These are phyloP conservation scores for Claviceps cyperi DNA, from an alignment of 2,329 filamentous ascomycete species.

Conservation along the genomic window DNA sequence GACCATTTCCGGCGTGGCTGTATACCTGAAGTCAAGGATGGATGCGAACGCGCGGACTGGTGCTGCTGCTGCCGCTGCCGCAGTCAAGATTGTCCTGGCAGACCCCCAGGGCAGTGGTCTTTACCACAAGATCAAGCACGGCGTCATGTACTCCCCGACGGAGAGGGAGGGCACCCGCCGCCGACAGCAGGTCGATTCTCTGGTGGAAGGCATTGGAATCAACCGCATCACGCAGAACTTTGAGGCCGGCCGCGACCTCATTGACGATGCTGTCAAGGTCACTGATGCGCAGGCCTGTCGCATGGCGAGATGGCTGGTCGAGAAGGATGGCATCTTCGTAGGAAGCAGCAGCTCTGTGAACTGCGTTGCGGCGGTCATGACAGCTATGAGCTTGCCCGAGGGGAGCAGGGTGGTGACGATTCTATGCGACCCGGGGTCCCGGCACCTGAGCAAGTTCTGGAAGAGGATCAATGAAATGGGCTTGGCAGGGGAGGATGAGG, in stretches of 20 bases:
- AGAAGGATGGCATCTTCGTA: slow-evolving; percentile 87
- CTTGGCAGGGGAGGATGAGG: slow-evolving; percentile 40
- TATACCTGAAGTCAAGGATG: slow-evolving; percentile 58
- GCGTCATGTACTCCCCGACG: slow-evolving; percentile 85
- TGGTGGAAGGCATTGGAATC: slow-evolving; percentile 92
- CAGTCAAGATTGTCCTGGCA: slow-evolving; percentile 63
- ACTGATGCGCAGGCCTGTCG: slow-evolving; percentile 75
- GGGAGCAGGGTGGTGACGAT: slow-evolving; percentile 63
- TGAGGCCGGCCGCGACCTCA: slow-evolving; percentile 67
- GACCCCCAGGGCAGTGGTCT: slow-evolving; percentile 91
- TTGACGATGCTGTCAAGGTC: slow-evolving; percentile 83
- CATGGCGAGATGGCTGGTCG: slow-evolving; percentile 95
- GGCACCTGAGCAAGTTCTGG: slow-evolving; percentile 79
- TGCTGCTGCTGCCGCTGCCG: slow-evolving; percentile 27
- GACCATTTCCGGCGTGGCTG: slow-evolving; percentile 75
- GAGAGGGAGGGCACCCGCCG: slow-evolving; percentile 85
- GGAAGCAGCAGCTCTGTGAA: slow-evolving; percentile 97
- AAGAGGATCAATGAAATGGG: slow-evolving; percentile 55
- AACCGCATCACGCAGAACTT: slow-evolving; percentile 93
- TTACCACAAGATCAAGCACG: slow-evolving; percentile 81
- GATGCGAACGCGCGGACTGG: slow-evolving; percentile 9
- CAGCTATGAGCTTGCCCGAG: slow-evolving; percentile 47
- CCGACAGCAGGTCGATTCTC: slow-evolving; percentile 82
- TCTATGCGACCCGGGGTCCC: slow-evolving; percentile 70
- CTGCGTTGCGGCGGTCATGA: slow-evolving; percentile 63